Base-by-base conservation (phyloP, 2,329 filamentous ascomycete genomes). In the Calonectria pauciramosa region DNA sequence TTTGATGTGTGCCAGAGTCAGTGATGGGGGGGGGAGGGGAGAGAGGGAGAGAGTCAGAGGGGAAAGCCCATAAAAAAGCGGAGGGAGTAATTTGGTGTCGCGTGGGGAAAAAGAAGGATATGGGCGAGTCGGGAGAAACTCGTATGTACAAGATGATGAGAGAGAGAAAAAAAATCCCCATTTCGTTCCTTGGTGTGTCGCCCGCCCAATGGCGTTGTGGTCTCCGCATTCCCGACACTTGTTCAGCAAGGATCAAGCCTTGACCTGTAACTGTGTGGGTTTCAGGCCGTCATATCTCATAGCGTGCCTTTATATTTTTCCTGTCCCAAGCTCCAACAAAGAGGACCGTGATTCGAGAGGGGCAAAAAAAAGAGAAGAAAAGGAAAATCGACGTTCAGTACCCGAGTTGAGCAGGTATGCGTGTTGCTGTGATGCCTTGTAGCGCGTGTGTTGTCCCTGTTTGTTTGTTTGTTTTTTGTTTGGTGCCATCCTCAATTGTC, bases 231-330 rank as follows among this genome's bases (percentile, higher is more conserved):
- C 56, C 34, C 9, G n/a, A 11, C 23, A 34, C 54, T 36, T 59
- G 34, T 10, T 32, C 11, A 23, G 54, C 34, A 63, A 41, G 56
- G 56, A 41, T 63, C 34, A 41, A 63, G 56, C 56, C 18, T 32
- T 47, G 41, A 49, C 60, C 60, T 65, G 60, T 32, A 65, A 65
- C 60, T 65, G 47, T 49, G 32, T 68, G 26, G 65, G 47, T 68
- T 54, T 68, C 47, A 68, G 49, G 65, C 41, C 23, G 34, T 63
- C 56, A 63, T 63, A 38, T 63, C 38, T 63, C 56, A 34, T 63
- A 38, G 34, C 56, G 34, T 63, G 34, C 56, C 56, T 26, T 54
- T 41, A 41, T 66, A n/a, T 9, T 38, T 28, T 54, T 68, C 32
- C 13, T 65, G 60, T 49, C 60, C 60, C 60, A 49, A 47, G 36